phyloP scores from a whole-genome alignment of 192 early-diverging fungal genomes.

The Phlyctochytrium bullatum region DNA sequence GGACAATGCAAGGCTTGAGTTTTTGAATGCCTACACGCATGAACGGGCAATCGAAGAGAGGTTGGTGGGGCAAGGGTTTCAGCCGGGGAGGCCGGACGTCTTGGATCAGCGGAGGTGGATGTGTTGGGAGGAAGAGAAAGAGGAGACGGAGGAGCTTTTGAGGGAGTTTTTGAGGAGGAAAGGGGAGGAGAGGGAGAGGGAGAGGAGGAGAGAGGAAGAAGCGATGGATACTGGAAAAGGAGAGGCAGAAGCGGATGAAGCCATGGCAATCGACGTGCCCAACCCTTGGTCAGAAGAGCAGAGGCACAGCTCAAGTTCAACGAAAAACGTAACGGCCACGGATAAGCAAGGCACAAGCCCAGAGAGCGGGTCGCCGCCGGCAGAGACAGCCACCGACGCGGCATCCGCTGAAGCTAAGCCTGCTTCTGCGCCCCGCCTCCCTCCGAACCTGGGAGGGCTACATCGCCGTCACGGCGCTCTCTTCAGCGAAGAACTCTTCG shows the following conservation, averaged over 20 bases:
- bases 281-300: background rate
- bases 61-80: constrained; percentile 12
- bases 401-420: too few relatives aligned
- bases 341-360: too few relatives aligned
- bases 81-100: constrained; percentile 8
- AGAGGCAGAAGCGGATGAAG: background rate
- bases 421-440: background rate
- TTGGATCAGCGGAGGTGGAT: constrained; percentile 15
- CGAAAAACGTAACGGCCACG: background rate
- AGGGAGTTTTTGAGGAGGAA: background rate
- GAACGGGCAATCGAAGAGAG: constrained; percentile 27
- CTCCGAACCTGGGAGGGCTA: too few relatives aligned
- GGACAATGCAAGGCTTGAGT: constrained; percentile 11
- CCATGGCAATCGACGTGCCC: background rate
- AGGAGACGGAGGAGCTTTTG: background rate
- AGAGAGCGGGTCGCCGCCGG: background rate
- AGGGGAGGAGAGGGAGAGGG: background rate
- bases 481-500: constrained; percentile 24
- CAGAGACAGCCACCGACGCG: background rate
- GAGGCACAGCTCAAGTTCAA: too few relatives aligned
- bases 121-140: constrained; percentile 10
- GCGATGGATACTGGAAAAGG: background rate
- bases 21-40: constrained; percentile 31
- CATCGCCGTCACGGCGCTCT: constrained; percentile 15
- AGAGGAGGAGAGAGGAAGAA: background rate